A percentile compares a stretch with the other conserved stretches of the same genome.
Evolutionary conservation across 2,329 filamentous ascomycete species (phyloP).

Genomic region (Colletotrichum tofieldiae): DNA sequence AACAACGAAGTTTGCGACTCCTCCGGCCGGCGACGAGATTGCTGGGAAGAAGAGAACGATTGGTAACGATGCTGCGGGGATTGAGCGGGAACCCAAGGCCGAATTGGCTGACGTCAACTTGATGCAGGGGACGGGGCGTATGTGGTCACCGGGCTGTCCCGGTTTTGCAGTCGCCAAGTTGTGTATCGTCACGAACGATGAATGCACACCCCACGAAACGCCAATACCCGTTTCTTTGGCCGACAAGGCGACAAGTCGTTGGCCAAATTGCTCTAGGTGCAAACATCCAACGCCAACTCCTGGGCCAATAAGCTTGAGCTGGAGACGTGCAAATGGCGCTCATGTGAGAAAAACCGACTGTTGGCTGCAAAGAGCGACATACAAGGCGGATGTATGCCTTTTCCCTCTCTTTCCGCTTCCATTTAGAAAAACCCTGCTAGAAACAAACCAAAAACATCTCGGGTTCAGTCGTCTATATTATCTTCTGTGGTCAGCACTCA

Average conservation of each 20-base stretch:
- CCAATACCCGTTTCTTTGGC: neutral
- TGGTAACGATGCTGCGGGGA: constrained; percentile 1
- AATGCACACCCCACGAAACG: neutral
- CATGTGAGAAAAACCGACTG: too few relatives aligned
- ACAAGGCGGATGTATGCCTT: too few relatives aligned
- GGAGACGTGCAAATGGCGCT: too few relatives aligned
- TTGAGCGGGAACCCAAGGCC: neutral
- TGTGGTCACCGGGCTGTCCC: constrained; percentile 15
- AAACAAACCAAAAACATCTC: too few relatives aligned
- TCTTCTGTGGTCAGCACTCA: too few relatives aligned
- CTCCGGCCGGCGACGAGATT: neutral
- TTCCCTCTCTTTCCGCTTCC: too few relatives aligned
- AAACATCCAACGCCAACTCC: neutral
- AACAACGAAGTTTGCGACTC: neutral
- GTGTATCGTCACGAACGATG: constrained; percentile 10
- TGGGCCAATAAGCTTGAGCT: too few relatives aligned
- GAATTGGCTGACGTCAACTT: constrained; percentile 35
- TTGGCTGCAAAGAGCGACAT: too few relatives aligned
- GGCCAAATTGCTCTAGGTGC: neutral
- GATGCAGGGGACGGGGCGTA: constrained; percentile 5
- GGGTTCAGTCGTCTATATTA: too few relatives aligned
- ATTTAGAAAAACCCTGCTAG: too few relatives aligned
- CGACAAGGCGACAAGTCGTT: neutral
- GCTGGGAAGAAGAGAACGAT: neutral
- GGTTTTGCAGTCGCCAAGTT: constrained; percentile 8